Base-by-base conservation (phyloP, 2,329 filamentous ascomycete genomes). In the Aspergillus sp. region DNA sequence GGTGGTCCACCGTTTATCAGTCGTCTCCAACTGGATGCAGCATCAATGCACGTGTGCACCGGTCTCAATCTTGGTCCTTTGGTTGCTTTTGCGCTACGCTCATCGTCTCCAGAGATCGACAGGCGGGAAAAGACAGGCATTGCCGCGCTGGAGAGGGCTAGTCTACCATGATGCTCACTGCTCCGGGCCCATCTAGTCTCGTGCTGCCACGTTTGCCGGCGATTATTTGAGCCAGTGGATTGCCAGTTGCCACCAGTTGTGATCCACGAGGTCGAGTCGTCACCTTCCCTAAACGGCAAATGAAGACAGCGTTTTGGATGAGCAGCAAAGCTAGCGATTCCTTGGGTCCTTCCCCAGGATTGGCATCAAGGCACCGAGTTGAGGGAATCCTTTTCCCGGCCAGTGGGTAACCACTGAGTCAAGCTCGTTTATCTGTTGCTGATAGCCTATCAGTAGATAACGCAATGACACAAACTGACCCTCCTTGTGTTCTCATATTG, bases 1-100 rank as follows among this genome's bases (percentile, higher is more conserved):
- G 42, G 7, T 24, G 12, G 17, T 5, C 34, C 12, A 37, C 24
- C 9, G 51, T 45, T 41, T 20, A 53, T 33, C 40, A 37, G 34
- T 37, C 52, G 34, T 37, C 52, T 48, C 45, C 40, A 50, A 54
- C 52, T 54, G 51, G 30, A 34, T 40, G 44, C 50, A 56, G 50
- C 19, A 59, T 27, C 30, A 58, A 42, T 33, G 47, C 57, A 59
- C 57, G 49, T 59, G 57, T 48, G 30, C 27, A 17, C 46, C 52
- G n/a, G 13, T 12, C 15, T 39, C 39, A 34, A 22, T 39, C 45
- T 55, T 27, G 45, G 33, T 30, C 15, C 22, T 48, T 30, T 30
- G 27, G 33, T 34, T 37, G 34, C 34, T 30, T 30, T 30, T 30
- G 27, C 27, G 9, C 27, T 9, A 11, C 27, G 27, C 9, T 30